Conservation (phyloP, 1,284 basidiomycete species). For the Trametes polyzona region DNA sequence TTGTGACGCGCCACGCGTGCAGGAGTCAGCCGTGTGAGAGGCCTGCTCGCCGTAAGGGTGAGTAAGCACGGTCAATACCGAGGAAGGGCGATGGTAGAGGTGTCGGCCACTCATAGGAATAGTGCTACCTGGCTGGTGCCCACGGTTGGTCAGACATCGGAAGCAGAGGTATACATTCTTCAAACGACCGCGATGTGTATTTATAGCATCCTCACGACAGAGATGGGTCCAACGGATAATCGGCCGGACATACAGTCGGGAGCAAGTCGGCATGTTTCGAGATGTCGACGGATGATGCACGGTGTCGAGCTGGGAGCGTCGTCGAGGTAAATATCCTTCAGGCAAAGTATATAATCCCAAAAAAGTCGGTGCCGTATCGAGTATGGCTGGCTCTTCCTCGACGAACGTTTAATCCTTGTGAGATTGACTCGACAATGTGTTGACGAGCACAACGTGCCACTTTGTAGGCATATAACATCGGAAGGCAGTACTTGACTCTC, state of each 20-base stretch:
- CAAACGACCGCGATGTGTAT: neutral
- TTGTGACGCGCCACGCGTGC: slow-evolving; percentile 4
- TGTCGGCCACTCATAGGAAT: neutral
- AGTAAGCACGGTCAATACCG: neutral
- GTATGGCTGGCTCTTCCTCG: no score
- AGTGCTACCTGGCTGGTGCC: neutral
- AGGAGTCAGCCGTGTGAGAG: neutral
- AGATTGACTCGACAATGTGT: no score
- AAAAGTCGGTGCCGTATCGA: no score
- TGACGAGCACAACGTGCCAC: no score
- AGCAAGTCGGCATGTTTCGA: slow-evolving; percentile 14
- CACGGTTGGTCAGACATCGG: neutral
- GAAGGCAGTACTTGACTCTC: neutral
- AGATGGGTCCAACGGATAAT: neutral
- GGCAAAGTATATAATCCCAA: neutral
- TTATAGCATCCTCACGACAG: neutral
- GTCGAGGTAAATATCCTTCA: neutral
- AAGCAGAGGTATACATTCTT: no score
- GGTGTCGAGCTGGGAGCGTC: neutral
- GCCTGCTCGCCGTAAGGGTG: neutral
- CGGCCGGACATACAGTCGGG: slow-evolving; percentile 14
- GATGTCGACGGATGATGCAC: neutral
- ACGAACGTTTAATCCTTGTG: no score
- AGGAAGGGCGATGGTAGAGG: neutral
- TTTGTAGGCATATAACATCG: no score